Evolutionary conservation across 306 rosid species (phyloP), one percentile per base, ranked within the genome.

Genomic region (Cucurbita argyrosperma): DNA sequence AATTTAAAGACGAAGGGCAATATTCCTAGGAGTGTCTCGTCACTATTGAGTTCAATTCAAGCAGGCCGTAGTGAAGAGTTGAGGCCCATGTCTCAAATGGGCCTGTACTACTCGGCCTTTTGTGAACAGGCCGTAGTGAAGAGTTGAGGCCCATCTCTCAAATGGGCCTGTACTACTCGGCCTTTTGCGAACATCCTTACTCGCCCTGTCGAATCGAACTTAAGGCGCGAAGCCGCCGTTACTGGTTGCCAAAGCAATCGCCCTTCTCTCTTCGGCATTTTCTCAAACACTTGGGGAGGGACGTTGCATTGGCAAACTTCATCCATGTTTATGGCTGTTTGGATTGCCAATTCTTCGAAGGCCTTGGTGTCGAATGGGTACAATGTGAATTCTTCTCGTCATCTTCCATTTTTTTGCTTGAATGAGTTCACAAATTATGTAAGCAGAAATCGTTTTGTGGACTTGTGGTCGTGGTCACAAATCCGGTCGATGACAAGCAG

Each of bases 401-500:
- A 10, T 68, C 40, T 43, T 46, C 73, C 10, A 2, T 2, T 21
- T 45, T 10, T 68, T 19, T 5, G n/a, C 73, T 46, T 11, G 10
- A 68, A 45, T 30, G 56, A 68, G 40, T 7, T 68, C 18, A 1
- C 55, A 18, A 11, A 26, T 45, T 14, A 19, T 68, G 57, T 52
- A 3, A 60, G 38, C 46, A 19, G 35, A 14, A 53, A 42, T 47
- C 66, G 64, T 26, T 42, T 23, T 0, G 39, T n/a, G 8, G 81
- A 42, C 61, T 67, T 56, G 64, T 79, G 63, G 57, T 40, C 79
- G 1, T 47, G 12, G 74, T 56, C 69, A 71, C 85, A 74, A 79
- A 72, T 26, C 58, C 81, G 87, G 70, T 75, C 76, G 12, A 86
- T 83, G 90, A 86, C 90, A 40, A 76, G 80, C 76, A 82, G 85